Conservation (phyloP, 2,329 filamentous ascomycete genomes). For the Acarospora socialis region DNA sequence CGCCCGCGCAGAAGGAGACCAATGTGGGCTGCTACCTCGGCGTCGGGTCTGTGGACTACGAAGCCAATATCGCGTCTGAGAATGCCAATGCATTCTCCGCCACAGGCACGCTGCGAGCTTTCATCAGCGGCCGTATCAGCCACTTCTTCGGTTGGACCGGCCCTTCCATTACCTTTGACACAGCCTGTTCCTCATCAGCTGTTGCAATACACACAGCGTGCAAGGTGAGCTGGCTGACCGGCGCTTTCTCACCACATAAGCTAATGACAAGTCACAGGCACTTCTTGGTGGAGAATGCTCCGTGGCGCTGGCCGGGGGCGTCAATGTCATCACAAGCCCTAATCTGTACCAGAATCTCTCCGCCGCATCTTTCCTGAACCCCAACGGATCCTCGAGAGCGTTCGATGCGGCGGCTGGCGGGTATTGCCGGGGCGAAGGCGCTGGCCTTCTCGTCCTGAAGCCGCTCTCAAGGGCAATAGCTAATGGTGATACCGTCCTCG, state of each 20-base stretch:
- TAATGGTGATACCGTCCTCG: conserved; percentile 1
- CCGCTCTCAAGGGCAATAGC: background rate
- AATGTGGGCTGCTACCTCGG: conserved; percentile 20
- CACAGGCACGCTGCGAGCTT: conserved; percentile 9
- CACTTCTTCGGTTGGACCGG: conserved; percentile 9
- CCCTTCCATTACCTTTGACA: conserved; percentile 3
- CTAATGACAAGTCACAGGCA: conserved; percentile 12
- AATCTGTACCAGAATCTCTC: conserved; percentile 2
- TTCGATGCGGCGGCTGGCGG: conserved; percentile 5
- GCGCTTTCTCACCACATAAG: background rate
- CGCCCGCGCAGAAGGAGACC: conserved; percentile 23
- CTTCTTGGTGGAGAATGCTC: conserved; percentile 19
- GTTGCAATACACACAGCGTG: conserved; percentile 8
- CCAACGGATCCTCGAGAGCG: background rate
- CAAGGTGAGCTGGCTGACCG: conserved; percentile 1
- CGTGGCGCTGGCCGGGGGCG: conserved; percentile 2
- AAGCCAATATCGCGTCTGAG: conserved; percentile 18
- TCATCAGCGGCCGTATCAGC: conserved; percentile 8
- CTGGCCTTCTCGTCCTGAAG: conserved; percentile 2
- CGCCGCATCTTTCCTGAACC: conserved; percentile 3
- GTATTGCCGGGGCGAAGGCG: conserved; percentile 5
- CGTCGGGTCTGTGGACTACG: conserved; percentile 17
- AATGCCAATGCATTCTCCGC: conserved; percentile 19
- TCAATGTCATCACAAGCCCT: conserved; percentile 4
- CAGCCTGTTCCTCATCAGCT: conserved; percentile 9